Conservation (phyloP, 2,329 filamentous ascomycete species). For the Aureobasidium zeae region DNA sequence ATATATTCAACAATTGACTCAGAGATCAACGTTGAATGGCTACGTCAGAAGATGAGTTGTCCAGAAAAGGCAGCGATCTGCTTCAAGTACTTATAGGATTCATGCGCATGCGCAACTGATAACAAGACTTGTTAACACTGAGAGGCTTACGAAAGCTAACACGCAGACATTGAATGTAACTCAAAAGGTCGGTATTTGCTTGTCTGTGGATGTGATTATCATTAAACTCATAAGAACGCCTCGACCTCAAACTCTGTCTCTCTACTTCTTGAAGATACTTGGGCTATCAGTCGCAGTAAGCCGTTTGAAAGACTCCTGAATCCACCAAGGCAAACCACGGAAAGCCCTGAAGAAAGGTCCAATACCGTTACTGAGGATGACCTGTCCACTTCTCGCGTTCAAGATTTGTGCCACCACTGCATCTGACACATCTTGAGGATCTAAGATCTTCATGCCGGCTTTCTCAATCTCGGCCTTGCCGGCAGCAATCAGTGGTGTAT, state of each 20-base stretch:
- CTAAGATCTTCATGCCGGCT: slow-evolving; percentile 28
- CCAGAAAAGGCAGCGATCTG: too few species aligned
- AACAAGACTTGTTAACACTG: too few species aligned
- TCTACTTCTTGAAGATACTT: not conserved
- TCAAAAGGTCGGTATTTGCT: too few species aligned
- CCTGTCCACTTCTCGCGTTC: slow-evolving; percentile 32
- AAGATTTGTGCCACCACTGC: slow-evolving; percentile 38
- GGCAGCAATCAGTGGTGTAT: slow-evolving; percentile 32
- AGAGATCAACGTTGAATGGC: too few species aligned
- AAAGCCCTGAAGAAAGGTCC: slow-evolving; percentile 3
- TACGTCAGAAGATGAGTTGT: too few species aligned
- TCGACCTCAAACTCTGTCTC: not conserved
- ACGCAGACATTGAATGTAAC: not conserved
- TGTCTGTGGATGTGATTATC: too few species aligned
- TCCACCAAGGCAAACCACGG: slow-evolving; percentile 16
- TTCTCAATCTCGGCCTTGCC: slow-evolving; percentile 28
- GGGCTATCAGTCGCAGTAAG: not conserved
- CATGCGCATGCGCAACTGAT: too few species aligned
- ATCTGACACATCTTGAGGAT: slow-evolving; percentile 33
- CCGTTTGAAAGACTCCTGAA: slow-evolving; percentile 14
- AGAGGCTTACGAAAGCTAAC: too few species aligned
- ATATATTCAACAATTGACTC: too few species aligned
- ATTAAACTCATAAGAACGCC: too few species aligned
- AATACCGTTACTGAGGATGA: slow-evolving; percentile 28
- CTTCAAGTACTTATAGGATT: too few species aligned